Percentiles rank a stretch among this genome's conserved stretches.
These are phyloP conservation scores for Corymbia maculata DNA, from an alignment of 345 rosid species.

Conservation along the genomic window DNA sequence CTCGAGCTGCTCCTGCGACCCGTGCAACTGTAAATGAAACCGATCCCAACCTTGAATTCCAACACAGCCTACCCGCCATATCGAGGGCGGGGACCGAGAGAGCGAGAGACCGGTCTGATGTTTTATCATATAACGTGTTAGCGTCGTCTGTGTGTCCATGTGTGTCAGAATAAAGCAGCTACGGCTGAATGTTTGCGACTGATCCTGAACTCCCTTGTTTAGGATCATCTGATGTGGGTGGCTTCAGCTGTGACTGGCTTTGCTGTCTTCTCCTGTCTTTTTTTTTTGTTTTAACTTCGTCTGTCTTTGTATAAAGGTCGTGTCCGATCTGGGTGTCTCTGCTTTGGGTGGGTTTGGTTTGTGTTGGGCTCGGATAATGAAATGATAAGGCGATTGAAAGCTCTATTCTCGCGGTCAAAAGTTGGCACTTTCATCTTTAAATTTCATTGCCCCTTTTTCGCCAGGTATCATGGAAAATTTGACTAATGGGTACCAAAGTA, in stretches of 20 bases:
- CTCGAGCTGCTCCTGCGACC: constrained; percentile 67
- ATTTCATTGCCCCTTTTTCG: neutral
- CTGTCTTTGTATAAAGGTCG: neutral
- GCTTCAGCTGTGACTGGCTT: neutral
- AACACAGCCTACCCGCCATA: neutral
- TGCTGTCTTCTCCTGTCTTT: neutral
- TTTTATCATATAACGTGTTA: neutral
- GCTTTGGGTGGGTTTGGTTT: neutral
- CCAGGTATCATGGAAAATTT: neutral
- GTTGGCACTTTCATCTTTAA: neutral
- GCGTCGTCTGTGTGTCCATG: neutral
- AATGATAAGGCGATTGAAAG: neutral
- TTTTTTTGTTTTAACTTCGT: too few relatives aligned
- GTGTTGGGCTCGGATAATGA: neutral
- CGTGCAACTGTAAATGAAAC: constrained; percentile 77
- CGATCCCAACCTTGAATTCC: neutral
- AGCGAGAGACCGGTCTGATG: neutral
- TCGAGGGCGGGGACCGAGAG: neutral
- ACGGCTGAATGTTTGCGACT: neutral
- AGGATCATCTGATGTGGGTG: neutral
- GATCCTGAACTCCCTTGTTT: neutral
- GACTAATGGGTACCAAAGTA: neutral
- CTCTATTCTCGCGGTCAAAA: neutral
- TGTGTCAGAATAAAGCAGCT: neutral
- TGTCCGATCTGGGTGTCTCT: neutral